Percentiles rank a stretch among this genome's conserved stretches.
Conservation (phyloP, 495 filamentous ascomycete genomes). For the Neurospora sp. region DNA sequence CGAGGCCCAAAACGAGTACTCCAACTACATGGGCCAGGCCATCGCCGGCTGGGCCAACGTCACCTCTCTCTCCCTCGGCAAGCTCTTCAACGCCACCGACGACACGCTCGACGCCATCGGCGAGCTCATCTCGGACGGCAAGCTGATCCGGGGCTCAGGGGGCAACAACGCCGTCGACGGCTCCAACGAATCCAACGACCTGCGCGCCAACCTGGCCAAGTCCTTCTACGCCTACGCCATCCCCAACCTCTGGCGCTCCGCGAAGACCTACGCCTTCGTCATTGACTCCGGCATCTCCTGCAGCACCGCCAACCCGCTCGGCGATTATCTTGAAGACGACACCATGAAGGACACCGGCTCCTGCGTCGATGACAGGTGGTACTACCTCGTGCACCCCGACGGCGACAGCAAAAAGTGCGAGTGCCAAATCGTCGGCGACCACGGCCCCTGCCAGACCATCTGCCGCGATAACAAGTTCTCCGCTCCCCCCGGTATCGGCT, state of each 20-base stretch:
- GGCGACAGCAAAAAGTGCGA: neutral
- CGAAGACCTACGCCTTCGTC: slow-evolving; percentile 20
- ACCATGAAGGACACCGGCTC: slow-evolving; percentile 10
- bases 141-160: slow-evolving; percentile 17
- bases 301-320: slow-evolving; percentile 7
- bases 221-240: slow-evolving; percentile 24
- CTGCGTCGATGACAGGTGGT: slow-evolving; percentile 19
- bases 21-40: slow-evolving; percentile 12
- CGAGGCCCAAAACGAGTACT: slow-evolving; percentile 11
- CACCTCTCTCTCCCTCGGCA: neutral
- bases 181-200: neutral
- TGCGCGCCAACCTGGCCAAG: slow-evolving; percentile 2
- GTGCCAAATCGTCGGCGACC: neutral
- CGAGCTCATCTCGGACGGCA: slow-evolving; percentile 16
- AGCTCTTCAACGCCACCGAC: slow-evolving; percentile 10
- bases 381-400: slow-evolving; percentile 21
- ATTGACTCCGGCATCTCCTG: slow-evolving; percentile 24
- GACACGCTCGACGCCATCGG: slow-evolving; percentile 7
- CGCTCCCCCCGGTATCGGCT: slow-evolving; percentile 14
- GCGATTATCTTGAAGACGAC: slow-evolving; percentile 13
- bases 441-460: neutral
- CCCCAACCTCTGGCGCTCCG: slow-evolving; percentile 19
- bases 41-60: slow-evolving; percentile 12
- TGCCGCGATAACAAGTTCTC: slow-evolving; percentile 12
- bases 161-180: neutral